Conservation (phyloP, 306 rosid genomes). For the Quillaja saponaria region DNA sequence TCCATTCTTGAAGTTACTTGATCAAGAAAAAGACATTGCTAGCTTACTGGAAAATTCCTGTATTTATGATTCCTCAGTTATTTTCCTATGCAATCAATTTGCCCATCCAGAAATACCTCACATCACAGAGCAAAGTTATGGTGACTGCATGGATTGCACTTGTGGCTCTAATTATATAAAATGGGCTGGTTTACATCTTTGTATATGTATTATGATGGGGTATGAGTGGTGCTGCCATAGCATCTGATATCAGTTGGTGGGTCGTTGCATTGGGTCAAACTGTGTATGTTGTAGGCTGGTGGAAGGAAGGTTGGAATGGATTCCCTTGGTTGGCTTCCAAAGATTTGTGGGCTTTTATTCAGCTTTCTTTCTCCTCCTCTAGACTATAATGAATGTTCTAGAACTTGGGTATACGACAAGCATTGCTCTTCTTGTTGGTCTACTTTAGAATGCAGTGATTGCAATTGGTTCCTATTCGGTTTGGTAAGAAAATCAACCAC, state of each 20-base stretch:
- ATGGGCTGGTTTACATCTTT: conserved; percentile 64
- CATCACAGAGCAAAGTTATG: conserved; percentile 75
- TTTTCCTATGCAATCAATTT: conserved; percentile 68
- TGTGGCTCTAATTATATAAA: conserved; percentile 46
- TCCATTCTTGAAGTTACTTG: conserved; percentile 67
- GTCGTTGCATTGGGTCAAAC: conserved; percentile 53
- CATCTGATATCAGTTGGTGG: conserved; percentile 73
- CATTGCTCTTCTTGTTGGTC: conserved; percentile 56
- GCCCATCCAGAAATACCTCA: conserved; percentile 86
- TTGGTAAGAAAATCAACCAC: no score
- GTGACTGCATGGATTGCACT: conserved; percentile 74
- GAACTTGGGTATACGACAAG: conserved; percentile 91
- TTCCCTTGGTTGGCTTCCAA: conserved; percentile 65
- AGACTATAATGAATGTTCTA: conserved; percentile 79
- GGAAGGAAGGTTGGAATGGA: conserved; percentile 86
- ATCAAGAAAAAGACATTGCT: conserved; percentile 70
- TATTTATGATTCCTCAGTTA: conserved; percentile 62
- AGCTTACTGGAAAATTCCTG: conserved; percentile 65
- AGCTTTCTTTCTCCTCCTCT: conserved; percentile 90
- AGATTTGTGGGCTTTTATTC: conserved; percentile 80
- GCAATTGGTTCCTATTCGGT: conserved; percentile 54
- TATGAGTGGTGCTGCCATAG: conserved; percentile 69
- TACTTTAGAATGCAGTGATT: conserved; percentile 43
- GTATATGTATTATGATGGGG: conserved; percentile 55
- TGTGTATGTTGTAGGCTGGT: conserved; percentile 70